These are phyloP conservation scores for Ganoderma meredithae DNA, from an alignment of 1,284 basidiomycete species.

Conservation along the genomic window DNA sequence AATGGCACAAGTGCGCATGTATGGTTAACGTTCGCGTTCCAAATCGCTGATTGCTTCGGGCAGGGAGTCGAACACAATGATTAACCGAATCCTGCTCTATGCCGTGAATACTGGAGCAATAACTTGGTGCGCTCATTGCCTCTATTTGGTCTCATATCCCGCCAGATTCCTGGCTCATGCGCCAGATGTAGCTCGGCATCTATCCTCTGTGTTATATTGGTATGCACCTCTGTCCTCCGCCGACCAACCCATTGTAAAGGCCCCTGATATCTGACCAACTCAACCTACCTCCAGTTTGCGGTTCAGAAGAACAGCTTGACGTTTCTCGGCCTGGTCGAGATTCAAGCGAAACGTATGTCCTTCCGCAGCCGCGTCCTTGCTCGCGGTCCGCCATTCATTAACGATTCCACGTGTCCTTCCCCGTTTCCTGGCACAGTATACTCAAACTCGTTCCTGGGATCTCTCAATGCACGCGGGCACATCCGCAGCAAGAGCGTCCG, in stretches of 20 bases:
- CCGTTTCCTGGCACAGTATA: constrained; percentile 22
- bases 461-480: constrained; percentile 31
- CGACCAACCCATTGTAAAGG: background rate
- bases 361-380: background rate
- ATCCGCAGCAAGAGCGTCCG: constrained; percentile 27
- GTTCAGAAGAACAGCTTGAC: constrained; percentile 29
- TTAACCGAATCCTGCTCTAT: constrained; percentile 29
- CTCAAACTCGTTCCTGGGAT: constrained; percentile 31
- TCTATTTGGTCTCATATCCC: background rate
- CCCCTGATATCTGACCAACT: background rate
- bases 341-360: constrained; percentile 29
- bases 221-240: constrained; percentile 8
- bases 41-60: too few relatives aligned
- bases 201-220: constrained; percentile 28
- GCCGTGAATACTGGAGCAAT: constrained; percentile 33
- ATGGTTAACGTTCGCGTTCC: background rate
- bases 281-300: constrained; percentile 20
- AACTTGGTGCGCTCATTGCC: constrained; percentile 20
- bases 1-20: constrained; percentile 27
- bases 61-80: constrained; percentile 28
- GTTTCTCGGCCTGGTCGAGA: constrained; percentile 32
- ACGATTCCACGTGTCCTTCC: background rate
- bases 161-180: background rate
- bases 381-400: too few relatives aligned
- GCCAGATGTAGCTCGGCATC: constrained; percentile 24